These are phyloP conservation scores for Nakazawaea holstii DNA, from an alignment of 805 yeast genomes.

Conservation along the genomic window DNA sequence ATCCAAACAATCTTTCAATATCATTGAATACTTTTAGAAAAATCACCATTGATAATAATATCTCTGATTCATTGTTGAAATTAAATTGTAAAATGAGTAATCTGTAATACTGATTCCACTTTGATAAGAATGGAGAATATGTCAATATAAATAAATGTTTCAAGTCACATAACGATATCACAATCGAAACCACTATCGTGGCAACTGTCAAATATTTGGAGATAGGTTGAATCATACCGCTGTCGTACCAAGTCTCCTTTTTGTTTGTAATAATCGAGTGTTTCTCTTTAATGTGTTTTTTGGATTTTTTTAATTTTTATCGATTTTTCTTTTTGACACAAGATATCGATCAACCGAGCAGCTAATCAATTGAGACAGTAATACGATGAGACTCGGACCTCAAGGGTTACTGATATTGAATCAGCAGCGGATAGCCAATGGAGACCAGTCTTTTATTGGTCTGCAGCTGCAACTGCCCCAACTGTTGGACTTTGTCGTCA, in stretches of 20 bases:
- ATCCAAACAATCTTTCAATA: conserved; percentile 54
- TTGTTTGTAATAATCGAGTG: not conserved
- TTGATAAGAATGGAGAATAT: conserved; percentile 47
- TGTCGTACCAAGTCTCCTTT: not conserved
- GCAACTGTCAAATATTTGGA: conserved; percentile 30
- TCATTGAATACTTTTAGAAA: conserved; percentile 47
- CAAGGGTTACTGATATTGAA: conserved; percentile 3
- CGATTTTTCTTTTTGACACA: not conserved
- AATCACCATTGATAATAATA: conserved; percentile 36
- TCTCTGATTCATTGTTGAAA: conserved; percentile 58
- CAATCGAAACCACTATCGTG: conserved; percentile 32
- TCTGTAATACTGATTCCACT: conserved; percentile 57
- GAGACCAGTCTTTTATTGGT: not conserved
- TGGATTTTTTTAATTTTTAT: not conserved
- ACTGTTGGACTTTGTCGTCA: conserved; percentile 41
- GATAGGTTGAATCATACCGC: conserved; percentile 26
- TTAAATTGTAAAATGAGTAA: conserved; percentile 41
- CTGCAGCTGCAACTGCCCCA: conserved; percentile 21
- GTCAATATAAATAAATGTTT: conserved; percentile 38
- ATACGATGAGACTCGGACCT: conserved; percentile 7
- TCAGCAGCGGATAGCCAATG: not conserved
- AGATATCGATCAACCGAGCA: not conserved
- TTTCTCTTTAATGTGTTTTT: not conserved
- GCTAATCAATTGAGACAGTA: not conserved
- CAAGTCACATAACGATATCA: conserved; percentile 35